phyloP scores from a whole-genome alignment of 2,329 filamentous ascomycete genomes.

The Colletotrichum cordylinicola region DNA sequence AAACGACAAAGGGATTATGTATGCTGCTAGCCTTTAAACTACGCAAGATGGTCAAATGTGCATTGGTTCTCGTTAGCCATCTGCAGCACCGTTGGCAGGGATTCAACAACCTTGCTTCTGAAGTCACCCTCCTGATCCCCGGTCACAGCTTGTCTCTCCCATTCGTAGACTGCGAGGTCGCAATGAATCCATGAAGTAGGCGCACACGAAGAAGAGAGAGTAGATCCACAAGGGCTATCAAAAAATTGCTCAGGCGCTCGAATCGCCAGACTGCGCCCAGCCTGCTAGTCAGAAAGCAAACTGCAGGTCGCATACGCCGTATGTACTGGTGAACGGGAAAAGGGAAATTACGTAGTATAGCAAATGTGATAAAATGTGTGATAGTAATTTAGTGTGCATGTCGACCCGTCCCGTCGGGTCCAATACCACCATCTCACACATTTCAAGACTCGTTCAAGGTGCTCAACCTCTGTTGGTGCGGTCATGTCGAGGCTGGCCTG shows the following conservation, averaged over 20 bases:
- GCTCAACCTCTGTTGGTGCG: neutral
- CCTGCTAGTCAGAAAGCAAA: neutral
- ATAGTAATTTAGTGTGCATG: neutral
- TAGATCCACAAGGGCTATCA: neutral
- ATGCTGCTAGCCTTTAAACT: neutral
- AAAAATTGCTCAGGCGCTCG: neutral
- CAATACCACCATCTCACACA: neutral
- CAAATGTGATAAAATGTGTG: constrained; percentile 4
- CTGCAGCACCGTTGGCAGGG: neutral
- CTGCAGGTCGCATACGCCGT: neutral
- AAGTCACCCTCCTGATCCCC: neutral
- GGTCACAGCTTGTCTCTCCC: neutral
- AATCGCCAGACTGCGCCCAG: neutral
- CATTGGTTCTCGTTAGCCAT: neutral
- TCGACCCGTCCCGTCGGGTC: neutral
- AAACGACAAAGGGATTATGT: neutral
- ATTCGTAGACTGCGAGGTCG: neutral
- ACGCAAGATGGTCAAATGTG: neutral
- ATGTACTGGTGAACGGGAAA: neutral
- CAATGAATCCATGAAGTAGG: neutral
- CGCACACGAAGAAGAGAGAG: neutral
- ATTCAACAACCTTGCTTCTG: neutral
- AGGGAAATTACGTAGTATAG: neutral
- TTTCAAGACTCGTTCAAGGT: neutral
- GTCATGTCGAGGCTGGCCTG: neutral